Evolutionary conservation across 805 yeast species (phyloP), one percentile per base, ranked within the genome.

Genomic region (Phaffomyces antillensis): DNA sequence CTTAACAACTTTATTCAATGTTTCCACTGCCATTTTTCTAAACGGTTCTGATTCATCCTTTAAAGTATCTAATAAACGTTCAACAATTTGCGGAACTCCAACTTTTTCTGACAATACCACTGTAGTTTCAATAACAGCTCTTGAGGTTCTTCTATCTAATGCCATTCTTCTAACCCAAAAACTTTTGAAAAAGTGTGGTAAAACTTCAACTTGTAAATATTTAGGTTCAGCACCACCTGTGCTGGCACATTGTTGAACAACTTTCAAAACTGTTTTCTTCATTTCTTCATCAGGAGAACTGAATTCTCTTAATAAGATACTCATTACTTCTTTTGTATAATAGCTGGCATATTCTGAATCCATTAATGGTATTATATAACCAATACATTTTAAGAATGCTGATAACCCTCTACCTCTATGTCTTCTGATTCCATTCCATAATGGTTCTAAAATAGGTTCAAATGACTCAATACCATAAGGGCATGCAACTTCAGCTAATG

Each of bases 401-500:
- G 96, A 84, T 41, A 89, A 68, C 0, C 81, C 72, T 53, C 79
- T 77, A 5, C 97, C 97, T 49, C 96, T 70, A 50, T 86, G 93
- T 35, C 73, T 73, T 39, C 79, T 73, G 23, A 87, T 74, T 5
- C 96, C 96, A 11, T 68, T 64, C 96, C 96, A 89, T 7, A 87
- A 65, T 0, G 88, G 85, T 44, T 86, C 91, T 32, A 91, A 58
- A 0, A 65, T 64, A 2, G 34, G 40, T 54, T 89, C 95, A 60
- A 91, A 90, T 0, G 91, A 79, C 54, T 87, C 96, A 44, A 86
- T 83, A 39, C 98, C 99, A 63, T 84, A 87, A 0, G 98, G 98
- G 20, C 77, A 71, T 5, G 88, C 77, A 8, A 86, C 81, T 41
- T 86, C 90, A 0, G 97, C 97, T 31, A 91, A 62, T 2, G 82